Percentiles rank a stretch among this genome's conserved stretches.
Conservation (phyloP, 805 yeast species). For the Candida lessepsii region DNA sequence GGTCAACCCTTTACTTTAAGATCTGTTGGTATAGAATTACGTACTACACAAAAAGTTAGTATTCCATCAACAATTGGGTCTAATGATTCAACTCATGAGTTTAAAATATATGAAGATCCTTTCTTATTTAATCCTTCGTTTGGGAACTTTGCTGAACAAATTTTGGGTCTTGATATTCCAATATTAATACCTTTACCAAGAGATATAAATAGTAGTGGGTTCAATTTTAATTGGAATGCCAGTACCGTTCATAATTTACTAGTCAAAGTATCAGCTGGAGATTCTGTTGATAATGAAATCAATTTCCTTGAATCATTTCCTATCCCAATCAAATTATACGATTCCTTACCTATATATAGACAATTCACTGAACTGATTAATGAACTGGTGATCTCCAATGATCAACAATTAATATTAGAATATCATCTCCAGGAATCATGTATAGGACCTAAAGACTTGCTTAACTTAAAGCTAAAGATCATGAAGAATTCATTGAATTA, state of each 20-base stretch:
- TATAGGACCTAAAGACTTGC: slow-evolving; percentile 56
- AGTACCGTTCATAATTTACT: slow-evolving; percentile 46
- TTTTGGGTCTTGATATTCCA: slow-evolving; percentile 60
- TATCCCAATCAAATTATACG: slow-evolving; percentile 54
- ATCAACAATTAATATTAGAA: slow-evolving; percentile 47
- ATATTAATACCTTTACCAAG: slow-evolving; percentile 55
- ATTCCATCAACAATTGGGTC: slow-evolving; percentile 40
- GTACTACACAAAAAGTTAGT: slow-evolving; percentile 50
- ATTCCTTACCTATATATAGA: slow-evolving; percentile 53
- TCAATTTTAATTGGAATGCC: slow-evolving; percentile 46
- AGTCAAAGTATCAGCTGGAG: slow-evolving; percentile 36
- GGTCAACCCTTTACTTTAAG: slow-evolving; percentile 48
- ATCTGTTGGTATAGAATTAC: slow-evolving; percentile 47
- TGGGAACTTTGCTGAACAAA: slow-evolving; percentile 35
- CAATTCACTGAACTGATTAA: slow-evolving; percentile 54
- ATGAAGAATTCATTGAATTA: slow-evolving; percentile 38
- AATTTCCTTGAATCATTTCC: slow-evolving; percentile 42
- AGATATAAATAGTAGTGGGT: slow-evolving; percentile 53
- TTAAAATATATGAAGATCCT: slow-evolving; percentile 34
- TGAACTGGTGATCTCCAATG: slow-evolving; percentile 45
- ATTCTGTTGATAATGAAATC: slow-evolving; percentile 27
- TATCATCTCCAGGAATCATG: slow-evolving; percentile 50
- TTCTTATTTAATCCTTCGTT: slow-evolving; percentile 37
- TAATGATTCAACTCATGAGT: slow-evolving; percentile 32
- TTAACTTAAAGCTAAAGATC: slow-evolving; percentile 39